These are phyloP conservation scores for Purpureocillium lavendulum DNA, from an alignment of 2,329 filamentous ascomycete genomes.

Conservation along the genomic window DNA sequence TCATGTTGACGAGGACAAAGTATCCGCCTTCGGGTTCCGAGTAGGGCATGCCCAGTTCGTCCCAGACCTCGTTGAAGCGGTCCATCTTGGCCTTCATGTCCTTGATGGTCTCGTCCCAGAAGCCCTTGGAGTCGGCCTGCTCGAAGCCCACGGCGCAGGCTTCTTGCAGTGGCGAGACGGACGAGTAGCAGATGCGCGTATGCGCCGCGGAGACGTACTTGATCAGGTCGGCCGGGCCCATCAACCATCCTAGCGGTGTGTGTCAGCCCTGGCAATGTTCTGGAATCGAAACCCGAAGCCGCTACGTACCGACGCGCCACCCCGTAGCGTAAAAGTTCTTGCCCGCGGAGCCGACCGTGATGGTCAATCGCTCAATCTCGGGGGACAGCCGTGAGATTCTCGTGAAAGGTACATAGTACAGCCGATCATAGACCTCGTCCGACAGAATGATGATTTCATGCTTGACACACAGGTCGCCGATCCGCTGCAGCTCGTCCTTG, in stretches of 20 bases:
- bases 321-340: conserved; percentile 99
- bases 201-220: conserved; percentile 89
- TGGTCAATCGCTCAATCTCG: conserved; percentile 76
- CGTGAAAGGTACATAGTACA: conserved; percentile 94
- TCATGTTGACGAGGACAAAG: conserved; percentile 92
- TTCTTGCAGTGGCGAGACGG: conserved; percentile 88
- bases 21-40: conserved; percentile 94
- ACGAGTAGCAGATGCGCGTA: conserved; percentile 92
- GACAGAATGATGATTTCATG: conserved; percentile 90
- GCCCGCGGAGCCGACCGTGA: conserved; percentile 91
- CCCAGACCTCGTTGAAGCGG: conserved; percentile 75
- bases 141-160: conserved; percentile 92
- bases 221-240: conserved; percentile 81
- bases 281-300: background rate
- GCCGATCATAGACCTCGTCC: conserved; percentile 87
- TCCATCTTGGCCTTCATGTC: conserved; percentile 90
- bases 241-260: conserved; percentile 61
- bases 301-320: conserved; percentile 66
- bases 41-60: conserved; percentile 69
- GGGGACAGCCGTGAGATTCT: conserved; percentile 85
- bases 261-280: too few species aligned
- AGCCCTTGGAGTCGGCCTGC: conserved; percentile 72
- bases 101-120: conserved; percentile 75
- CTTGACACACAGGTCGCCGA: conserved; percentile 85
- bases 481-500: conserved; percentile 69